Evolutionary conservation across 441 rosid species (phyloP), one percentile per base, ranked within the genome.

Genomic region (Aleurites moluccanus): DNA sequence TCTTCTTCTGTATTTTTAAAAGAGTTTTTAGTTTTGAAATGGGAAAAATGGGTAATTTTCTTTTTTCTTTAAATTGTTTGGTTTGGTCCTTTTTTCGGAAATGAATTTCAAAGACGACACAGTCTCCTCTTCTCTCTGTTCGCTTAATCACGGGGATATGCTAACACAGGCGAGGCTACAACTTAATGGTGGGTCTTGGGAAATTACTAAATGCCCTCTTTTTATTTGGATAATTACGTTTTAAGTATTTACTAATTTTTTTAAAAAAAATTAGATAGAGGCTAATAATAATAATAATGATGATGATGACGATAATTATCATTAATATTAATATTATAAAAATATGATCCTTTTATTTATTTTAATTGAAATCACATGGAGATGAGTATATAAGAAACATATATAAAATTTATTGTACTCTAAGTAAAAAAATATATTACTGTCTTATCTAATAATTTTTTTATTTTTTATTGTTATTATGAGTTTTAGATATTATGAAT

Each of bases 101-200:
- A 57, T n/a, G 15, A 42, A 11, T 69, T 55, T 33, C n/a, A 59
- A 18, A 18, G 57, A 10, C 0, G n/a, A 50, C 35, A 70, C 40
- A 25, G 40, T 59, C 1, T 18, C 1, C 20, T 42, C 16, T 13
- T 11, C 10, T 5, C n/a, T n/a, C 21, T 10, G 20, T 4, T 40
- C 10, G 55, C 64, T 59, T 23, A 44, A 70, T 57, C 20, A 18
- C 67, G 21, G 64, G 25, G 52, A 67, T 53, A 65, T 44, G 69
- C 18, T 23, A 62, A 30, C n/a, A 18, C 40, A 47, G 40, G n/a
- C 55, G 1, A 20, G 40, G n/a, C 38, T 6, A 20, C 7, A 23
- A 10, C 30, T n/a, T 8, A 18, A 23, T 2, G 11, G n/a, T 23
- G 1, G 33, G 35, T 3, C 15, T 25, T 16, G 18, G 13, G 11